Conservation (phyloP, 1,284 basidiomycete species). For the Trametes polyzona region DNA sequence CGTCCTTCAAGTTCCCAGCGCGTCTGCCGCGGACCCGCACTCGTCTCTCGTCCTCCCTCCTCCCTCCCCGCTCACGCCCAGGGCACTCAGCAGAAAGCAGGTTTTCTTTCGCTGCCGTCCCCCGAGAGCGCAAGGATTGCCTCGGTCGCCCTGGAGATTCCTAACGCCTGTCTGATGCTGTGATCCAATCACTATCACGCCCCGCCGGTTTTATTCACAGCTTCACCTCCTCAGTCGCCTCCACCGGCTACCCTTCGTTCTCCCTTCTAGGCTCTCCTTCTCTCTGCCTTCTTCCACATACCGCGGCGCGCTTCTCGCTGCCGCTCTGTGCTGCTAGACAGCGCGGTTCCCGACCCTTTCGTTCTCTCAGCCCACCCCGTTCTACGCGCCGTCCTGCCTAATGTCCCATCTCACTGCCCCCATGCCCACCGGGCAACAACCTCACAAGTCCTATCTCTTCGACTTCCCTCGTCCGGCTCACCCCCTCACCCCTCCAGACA, state of each 20-base stretch:
- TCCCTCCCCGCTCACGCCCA: constrained; percentile 4
- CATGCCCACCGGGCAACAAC: constrained; percentile 41
- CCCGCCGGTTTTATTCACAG: constrained; percentile 15
- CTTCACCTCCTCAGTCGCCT: not conserved
- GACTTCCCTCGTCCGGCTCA: constrained; percentile 47
- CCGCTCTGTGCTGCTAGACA: constrained; percentile 32
- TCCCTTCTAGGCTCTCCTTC: constrained; percentile 6
- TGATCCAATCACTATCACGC: constrained; percentile 27
- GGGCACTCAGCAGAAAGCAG: constrained; percentile 19
- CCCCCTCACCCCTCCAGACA: constrained; percentile 59
- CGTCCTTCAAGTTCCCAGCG: not conserved
- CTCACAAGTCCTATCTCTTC: constrained; percentile 53
- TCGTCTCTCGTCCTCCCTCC: constrained; percentile 7
- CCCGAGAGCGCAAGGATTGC: constrained; percentile 21
- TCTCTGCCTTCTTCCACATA: constrained; percentile 5
- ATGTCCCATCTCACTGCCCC: constrained; percentile 31
- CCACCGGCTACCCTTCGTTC: constrained; percentile 7
- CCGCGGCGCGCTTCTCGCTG: constrained; percentile 5
- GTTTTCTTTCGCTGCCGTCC: constrained; percentile 14
- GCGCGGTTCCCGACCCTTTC: constrained; percentile 20
- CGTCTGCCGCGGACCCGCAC: not conserved
- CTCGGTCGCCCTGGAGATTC: constrained; percentile 42
- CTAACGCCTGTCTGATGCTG: constrained; percentile 27
- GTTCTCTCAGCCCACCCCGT: constrained; percentile 15
- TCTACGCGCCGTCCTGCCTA: constrained; percentile 18